phyloP scores from a whole-genome alignment of 148 eudicot genomes.

The Talinum fruticosum region DNA sequence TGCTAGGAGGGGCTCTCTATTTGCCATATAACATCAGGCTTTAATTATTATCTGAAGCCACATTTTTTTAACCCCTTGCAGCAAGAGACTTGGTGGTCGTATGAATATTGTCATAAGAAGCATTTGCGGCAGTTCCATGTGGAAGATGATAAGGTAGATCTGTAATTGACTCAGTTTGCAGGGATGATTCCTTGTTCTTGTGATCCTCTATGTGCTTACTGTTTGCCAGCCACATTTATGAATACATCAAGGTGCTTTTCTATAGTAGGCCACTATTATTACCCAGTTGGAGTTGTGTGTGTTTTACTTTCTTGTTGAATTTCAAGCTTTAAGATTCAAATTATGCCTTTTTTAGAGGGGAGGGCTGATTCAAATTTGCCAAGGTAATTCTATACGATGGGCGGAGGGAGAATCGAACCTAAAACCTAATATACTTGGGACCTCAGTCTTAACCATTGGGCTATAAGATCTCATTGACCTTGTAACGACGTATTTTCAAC shows the following conservation, averaged over 20 bases:
- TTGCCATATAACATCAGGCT: constrained; percentile 2
- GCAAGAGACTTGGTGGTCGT: constrained; percentile 99
- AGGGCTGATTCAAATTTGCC: too few relatives aligned
- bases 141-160: constrained; percentile 79
- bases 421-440: too few relatives aligned
- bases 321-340: background rate
- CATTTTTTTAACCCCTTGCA: constrained; percentile 32
- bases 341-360: too few relatives aligned
- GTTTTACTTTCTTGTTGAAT: background rate
- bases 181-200: constrained; percentile 1
- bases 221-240: background rate
- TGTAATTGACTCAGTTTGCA: background rate
- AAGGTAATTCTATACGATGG: too few relatives aligned
- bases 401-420: too few relatives aligned
- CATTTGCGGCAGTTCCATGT: constrained; percentile 70
- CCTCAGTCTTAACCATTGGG: too few relatives aligned
- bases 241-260: background rate
- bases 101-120: constrained; percentile 78
- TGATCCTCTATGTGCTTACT: background rate
- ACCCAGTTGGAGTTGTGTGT: background rate
- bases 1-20: background rate
- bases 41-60: constrained; percentile 12
- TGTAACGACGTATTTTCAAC: background rate
- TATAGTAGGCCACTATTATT: background rate
- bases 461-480: too few relatives aligned